Conservation (phyloP, 225 moss, liverwort and hornwort species). For the Pleurozium schreberi region DNA sequence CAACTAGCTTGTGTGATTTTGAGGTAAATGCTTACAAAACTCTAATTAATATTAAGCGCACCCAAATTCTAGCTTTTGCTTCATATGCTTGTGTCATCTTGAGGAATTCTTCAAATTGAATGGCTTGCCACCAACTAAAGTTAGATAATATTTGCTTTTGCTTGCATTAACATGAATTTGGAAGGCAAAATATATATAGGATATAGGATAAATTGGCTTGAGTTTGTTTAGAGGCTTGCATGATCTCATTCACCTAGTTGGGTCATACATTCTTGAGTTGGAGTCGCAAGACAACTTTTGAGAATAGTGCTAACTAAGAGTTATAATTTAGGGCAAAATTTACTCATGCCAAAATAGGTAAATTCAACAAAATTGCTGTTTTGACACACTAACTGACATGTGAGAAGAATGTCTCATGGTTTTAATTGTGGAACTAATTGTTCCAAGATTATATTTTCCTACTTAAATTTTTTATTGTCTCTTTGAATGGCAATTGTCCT, state of each 20-base stretch:
- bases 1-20: neutral
- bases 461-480: fast-evolving
- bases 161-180: neutral
- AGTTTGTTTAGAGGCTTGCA: neutral
- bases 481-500: neutral
- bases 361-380: neutral
- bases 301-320: too few species aligned
- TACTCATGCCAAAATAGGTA: too few species aligned
- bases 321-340: neutral
- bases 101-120: neutral
- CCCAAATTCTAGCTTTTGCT: neutral
- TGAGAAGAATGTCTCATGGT: neutral
- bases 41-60: neutral
- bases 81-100: neutral
- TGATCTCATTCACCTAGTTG: neutral
- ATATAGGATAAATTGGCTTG: neutral
- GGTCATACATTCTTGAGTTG: too few species aligned
- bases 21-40: neutral
- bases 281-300: neutral
- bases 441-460: too few species aligned
- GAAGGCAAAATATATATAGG: too few species aligned
- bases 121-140: neutral
- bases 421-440: neutral
- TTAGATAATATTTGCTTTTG: too few species aligned
- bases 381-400: neutral